These are phyloP conservation scores for Perkinsus olseni DNA, from an alignment of 169 alveolate genomes.

Conservation along the genomic window DNA sequence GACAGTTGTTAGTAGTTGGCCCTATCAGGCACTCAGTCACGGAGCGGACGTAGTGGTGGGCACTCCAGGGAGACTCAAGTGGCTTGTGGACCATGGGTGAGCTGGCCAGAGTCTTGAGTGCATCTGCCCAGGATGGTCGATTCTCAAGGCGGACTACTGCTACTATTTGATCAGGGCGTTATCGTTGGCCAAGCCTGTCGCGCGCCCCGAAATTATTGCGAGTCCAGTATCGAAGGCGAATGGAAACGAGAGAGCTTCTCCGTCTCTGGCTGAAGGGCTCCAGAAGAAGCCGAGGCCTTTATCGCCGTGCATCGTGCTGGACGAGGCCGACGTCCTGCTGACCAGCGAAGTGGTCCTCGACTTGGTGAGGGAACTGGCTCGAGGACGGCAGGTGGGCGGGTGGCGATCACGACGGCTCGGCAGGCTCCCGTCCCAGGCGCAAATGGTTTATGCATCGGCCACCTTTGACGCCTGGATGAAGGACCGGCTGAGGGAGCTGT, in stretches of 20 bases:
- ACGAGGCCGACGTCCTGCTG: not conserved
- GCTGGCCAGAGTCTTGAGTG: no score
- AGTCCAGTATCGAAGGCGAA: not conserved
- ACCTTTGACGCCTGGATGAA: not conserved
- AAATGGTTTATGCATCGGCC: not conserved
- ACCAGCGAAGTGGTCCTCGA: not conserved
- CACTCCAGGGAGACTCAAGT: not conserved
- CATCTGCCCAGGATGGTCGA: no score
- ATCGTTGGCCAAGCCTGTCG: not conserved
- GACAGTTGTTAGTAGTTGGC: not conserved
- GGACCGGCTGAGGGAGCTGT: not conserved
- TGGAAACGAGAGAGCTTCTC: no score
- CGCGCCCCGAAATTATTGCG: not conserved
- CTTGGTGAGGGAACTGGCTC: not conserved
- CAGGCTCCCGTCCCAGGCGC: not conserved
- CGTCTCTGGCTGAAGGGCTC: not conserved
- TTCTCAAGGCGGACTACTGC: no score
- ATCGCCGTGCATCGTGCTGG: not conserved
- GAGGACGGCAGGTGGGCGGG: not conserved
- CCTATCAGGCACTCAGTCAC: not conserved
- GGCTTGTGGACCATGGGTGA: not conserved
- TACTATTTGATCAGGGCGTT: not conserved
- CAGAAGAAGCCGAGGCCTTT: not conserved
- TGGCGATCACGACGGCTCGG: not conserved
- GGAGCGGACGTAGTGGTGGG: not conserved